Conservation (phyloP, 345 rosid genomes). For the Brassica nigra region DNA sequence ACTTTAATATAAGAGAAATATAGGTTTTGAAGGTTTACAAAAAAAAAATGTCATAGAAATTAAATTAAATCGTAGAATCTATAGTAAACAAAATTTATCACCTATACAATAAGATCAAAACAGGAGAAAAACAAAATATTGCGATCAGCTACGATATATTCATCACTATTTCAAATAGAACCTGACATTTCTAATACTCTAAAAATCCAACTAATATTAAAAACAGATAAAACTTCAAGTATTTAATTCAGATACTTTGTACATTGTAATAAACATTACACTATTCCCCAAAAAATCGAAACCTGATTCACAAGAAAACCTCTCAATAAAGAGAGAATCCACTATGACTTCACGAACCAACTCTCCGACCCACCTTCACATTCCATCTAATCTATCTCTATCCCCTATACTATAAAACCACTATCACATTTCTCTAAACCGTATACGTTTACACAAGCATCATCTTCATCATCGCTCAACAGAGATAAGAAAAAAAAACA, state of each 20-base stretch:
- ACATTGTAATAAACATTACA: constrained; percentile 17
- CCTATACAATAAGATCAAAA: too few relatives aligned
- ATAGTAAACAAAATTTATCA: too few relatives aligned
- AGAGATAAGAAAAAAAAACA: neutral
- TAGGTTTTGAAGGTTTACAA: neutral
- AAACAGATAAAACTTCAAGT: neutral
- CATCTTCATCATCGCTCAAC: constrained; percentile 7
- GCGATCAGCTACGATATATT: neutral
- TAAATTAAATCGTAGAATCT: neutral
- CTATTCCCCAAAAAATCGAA: constrained; percentile 22
- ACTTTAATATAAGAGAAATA: too few relatives aligned
- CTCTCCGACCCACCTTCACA: constrained; percentile 36
- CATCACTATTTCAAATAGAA: neutral
- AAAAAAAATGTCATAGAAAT: too few relatives aligned
- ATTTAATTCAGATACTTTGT: neutral
- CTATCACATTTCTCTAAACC: constrained; percentile 5
- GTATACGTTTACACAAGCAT: constrained; percentile 13
- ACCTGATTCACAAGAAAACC: constrained; percentile 32
- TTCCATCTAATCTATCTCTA: neutral
- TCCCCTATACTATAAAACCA: constrained; percentile 9
- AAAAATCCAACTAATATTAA: neutral
- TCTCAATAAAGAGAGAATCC: neutral
- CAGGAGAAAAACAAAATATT: neutral
- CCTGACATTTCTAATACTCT: neutral
- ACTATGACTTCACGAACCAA: constrained; percentile 8